Base-by-base conservation (phyloP, 2,329 filamentous ascomycete genomes). In the Colletotrichum paranaense region DNA sequence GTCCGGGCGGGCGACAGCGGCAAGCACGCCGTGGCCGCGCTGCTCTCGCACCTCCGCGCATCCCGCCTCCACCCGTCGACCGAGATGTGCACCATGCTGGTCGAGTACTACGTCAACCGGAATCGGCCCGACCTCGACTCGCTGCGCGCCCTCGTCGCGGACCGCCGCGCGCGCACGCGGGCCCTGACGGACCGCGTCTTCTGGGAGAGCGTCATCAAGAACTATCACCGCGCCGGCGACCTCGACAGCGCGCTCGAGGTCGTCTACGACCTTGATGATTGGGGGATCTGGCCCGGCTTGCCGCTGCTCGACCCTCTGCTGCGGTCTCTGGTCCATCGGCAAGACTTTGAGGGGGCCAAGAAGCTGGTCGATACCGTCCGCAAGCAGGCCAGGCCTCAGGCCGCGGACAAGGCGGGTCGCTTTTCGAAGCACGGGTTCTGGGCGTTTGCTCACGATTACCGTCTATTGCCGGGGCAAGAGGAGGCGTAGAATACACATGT, bases 41-140 rank as follows among this genome's bases (percentile, higher is more conserved):
- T 96, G 8, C 86, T 95, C 56, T 81, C 84, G 1, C 89, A 92
- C 80, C 93, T 97, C 87, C 82, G 84, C 63, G 76, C 78, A 6
- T 82, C 85, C 28, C 87, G 88, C 24, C 78, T 92, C 56, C 79
- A 86, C 60, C 86, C 90, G 2, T 89, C 89, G 4, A 82, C 90
- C 1, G 88, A 94, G 76, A 93, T 95, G 78, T 93, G 93, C 84
- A 95, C 93, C 28, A 93, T 92, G 78, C 88, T 97, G 24, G 84
- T 93, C 58, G 89, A 92, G 58, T 87, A 93, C 79, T 92, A 92
- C 79, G 92, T 95, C 79, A 78, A 85, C 9, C 87, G 86, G 63
- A 74, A 82, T 1, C 89, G 90, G 2, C 90, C 92, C 0, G 87
- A 93, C 76, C 82, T 93, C 35, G 81, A 83, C 2, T 88, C 89